These are phyloP conservation scores for Rutstroemia sp. DNA, from an alignment of 2,329 filamentous ascomycete genomes.

Conservation along the genomic window DNA sequence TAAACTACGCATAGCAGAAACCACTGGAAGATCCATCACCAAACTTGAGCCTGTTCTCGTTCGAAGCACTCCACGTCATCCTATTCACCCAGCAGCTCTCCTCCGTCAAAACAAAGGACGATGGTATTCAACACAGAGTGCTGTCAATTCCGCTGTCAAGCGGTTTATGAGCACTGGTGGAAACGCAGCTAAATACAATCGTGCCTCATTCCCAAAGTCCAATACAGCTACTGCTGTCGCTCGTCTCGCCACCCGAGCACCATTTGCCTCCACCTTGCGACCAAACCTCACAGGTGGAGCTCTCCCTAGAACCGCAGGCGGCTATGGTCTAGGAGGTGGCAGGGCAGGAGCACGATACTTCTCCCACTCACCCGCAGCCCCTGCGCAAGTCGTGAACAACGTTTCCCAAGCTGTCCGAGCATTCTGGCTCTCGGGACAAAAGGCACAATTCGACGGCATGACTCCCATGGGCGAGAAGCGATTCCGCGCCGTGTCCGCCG, in stretches of 20 bases:
- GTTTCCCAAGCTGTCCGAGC: conserved; percentile 90
- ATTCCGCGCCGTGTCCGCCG: conserved; percentile 67
- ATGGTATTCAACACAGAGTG: conserved; percentile 51
- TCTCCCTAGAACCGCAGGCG: conserved; percentile 76
- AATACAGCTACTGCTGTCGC: conserved; percentile 47
- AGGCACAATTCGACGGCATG: conserved; percentile 77
- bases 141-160: conserved; percentile 44
- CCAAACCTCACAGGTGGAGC: conserved; percentile 89
- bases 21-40: conserved; percentile 33
- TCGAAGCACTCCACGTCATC: conserved; percentile 48
- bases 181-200: conserved; percentile 37
- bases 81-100: conserved; percentile 47
- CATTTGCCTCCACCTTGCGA: conserved; percentile 81
- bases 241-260: conserved; percentile 65
- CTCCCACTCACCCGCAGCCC: conserved; percentile 76
- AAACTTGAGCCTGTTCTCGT: conserved; percentile 53
- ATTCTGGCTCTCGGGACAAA: conserved; percentile 86
- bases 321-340: conserved; percentile 71
- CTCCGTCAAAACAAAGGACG: conserved; percentile 58
- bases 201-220: conserved; percentile 47
- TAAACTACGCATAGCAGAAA: conserved; percentile 36
- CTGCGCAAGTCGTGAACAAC: conserved; percentile 87
- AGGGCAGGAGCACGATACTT: conserved; percentile 76
- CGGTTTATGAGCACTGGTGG: conserved; percentile 30
- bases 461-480: conserved; percentile 66